A percentile compares a stretch with the other conserved stretches of the same genome.
Conservation (phyloP, 768 basidiomycete species). For the Russula emetica region DNA sequence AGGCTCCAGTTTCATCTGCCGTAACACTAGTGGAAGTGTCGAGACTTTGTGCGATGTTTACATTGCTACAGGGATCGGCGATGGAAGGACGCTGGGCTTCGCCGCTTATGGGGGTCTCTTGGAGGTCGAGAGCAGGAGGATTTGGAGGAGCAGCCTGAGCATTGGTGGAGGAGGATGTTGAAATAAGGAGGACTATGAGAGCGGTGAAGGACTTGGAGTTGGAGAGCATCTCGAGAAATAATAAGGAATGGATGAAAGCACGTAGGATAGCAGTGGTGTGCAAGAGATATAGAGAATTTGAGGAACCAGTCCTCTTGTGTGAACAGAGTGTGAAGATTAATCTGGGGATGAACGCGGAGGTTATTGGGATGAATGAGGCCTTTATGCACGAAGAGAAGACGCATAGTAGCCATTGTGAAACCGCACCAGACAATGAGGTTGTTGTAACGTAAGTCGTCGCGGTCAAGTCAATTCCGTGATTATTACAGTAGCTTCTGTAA, state of each 20-base stretch:
- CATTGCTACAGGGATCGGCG: conserved; percentile 41
- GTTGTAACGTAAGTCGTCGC: neutral
- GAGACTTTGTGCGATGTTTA: conserved; percentile 41
- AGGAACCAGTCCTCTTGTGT: conserved; percentile 7
- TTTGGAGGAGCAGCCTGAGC: conserved; percentile 40
- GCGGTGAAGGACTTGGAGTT: conserved; percentile 33
- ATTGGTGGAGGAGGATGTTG: conserved; percentile 38
- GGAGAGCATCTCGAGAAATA: conserved; percentile 29
- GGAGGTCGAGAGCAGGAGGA: conserved; percentile 36
- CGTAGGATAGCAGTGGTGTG: neutral
- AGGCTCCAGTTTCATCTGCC: conserved; percentile 39
- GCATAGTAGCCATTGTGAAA: neutral
- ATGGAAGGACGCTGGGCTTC: conserved; percentile 35
- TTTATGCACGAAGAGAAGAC: conserved; percentile 1
- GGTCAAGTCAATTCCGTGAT: neutral
- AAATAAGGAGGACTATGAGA: conserved; percentile 34
- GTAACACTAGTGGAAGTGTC: conserved; percentile 35
- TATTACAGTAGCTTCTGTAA: neutral
- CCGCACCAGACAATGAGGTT: neutral
- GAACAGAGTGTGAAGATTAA: neutral
- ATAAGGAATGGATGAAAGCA: neutral
- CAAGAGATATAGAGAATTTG: neutral
- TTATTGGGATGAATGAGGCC: neutral
- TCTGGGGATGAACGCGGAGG: neutral
- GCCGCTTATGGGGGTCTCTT: conserved; percentile 28